A percentile compares a stretch with the other conserved stretches of the same genome.
Conservation (phyloP, 2,329 filamentous ascomycete species). For the Aspergillus tanneri region DNA sequence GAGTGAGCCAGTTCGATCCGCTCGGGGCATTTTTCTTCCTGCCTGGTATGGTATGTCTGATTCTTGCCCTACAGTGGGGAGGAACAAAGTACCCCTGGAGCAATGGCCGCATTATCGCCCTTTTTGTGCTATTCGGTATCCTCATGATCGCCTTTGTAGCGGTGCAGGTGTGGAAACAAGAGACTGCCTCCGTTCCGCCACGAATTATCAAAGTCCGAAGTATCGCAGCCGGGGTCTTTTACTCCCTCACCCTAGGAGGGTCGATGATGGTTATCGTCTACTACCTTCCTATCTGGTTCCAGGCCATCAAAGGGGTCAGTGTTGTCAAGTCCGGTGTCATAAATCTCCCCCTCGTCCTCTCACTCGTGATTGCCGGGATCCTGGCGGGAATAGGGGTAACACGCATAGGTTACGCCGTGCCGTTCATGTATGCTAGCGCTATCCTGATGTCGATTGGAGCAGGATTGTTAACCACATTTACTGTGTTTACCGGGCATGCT, state of each 20-base stretch:
- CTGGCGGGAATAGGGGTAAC: too few species aligned
- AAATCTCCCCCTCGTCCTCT: too few species aligned
- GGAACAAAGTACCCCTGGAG: slow-evolving; percentile 25
- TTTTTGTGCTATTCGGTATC: slow-evolving; percentile 29
- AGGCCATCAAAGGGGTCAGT: slow-evolving; percentile 35
- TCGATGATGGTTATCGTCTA: neutral
- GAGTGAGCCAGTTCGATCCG: slow-evolving; percentile 50
- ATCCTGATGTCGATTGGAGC: too few species aligned
- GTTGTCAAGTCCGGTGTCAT: slow-evolving; percentile 36
- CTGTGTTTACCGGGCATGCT: too few species aligned
- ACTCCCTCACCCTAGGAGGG: neutral
- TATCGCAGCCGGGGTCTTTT: slow-evolving; percentile 14
- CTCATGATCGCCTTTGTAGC: slow-evolving; percentile 24
- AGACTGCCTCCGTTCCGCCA: slow-evolving; percentile 31
- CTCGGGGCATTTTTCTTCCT: slow-evolving; percentile 61
- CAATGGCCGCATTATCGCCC: slow-evolving; percentile 28
- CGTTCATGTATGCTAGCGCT: too few species aligned
- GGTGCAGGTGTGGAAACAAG: slow-evolving; percentile 24
- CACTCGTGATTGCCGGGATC: too few species aligned
- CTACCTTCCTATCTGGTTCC: slow-evolving; percentile 44
- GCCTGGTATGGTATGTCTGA: slow-evolving; percentile 54
- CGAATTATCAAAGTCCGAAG: slow-evolving; percentile 22
- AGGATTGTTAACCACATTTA: too few species aligned
- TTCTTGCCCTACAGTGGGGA: slow-evolving; percentile 54
- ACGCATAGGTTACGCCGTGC: too few species aligned